Base-by-base conservation (phyloP, 768 basidiomycete species). In the Psilocybe cyanescens region DNA sequence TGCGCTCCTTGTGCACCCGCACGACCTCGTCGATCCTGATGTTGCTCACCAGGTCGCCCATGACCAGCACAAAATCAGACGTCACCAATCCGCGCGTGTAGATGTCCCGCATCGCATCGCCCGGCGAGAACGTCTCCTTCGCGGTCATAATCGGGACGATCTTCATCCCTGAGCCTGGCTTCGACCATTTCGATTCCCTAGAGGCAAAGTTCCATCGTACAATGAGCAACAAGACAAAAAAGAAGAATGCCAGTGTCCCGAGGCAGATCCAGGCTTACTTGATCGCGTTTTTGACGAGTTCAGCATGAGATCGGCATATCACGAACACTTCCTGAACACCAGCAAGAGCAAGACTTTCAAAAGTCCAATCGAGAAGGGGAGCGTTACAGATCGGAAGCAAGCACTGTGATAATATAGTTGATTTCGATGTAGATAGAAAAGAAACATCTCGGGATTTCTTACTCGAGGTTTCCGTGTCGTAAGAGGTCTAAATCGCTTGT, bases 301-400 rank as follows among this genome's bases (percentile, higher is more conserved):
- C 89, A 8, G 94, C 86, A 74, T 97, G 92, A 53, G 94, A 96
- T 61, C 93, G 86, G 72, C 95, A 96, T 68, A 99, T 88, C 49
- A 99, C 91, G 72, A 97, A 97, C 60, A 97, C 92, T 76, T 98
- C 94, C 72, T 96, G 93, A 37, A 99, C 95, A 57, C 95, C 95
- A 35, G 95, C 94, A n/a, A 97, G 81, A 30, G 94, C 89, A 37
- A 99, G 85, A 72, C 91, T 91, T 72, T 99, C 97, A 62, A 99
- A 89, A 3, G 97, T 98, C 95, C 97, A 99, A 68, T 94, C 93
- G 35, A 99, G 82, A 31, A 99, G 77, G 3, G 95, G 91, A 0
- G 92, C 91, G 75, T 98, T 98, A 77, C 95, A 95, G 66, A 99
- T 85, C 1, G 97, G 97, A 24, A 99, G 81, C 9, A 99, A 83